Evolutionary conservation across 2,329 filamentous ascomycete genomes (phyloP), one percentile per base, ranked within the genome.

Genomic region (Penicillium sp.): DNA sequence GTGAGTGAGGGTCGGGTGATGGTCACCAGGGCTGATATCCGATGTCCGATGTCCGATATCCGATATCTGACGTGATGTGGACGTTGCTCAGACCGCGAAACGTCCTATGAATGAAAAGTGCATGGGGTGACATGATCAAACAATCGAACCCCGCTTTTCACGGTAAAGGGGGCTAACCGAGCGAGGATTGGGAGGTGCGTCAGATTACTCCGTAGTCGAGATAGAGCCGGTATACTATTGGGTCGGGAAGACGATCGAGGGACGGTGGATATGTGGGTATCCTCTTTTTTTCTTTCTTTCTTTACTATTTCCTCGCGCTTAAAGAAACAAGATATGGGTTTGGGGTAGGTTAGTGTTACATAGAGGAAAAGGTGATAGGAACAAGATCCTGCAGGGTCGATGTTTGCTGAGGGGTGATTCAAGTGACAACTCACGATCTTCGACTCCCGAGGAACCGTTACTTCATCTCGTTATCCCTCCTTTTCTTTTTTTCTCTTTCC

Each of bases 401-500:
- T 34, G 31, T 34, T 34, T 34, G 31, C 31, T 34, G 31, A 34
- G 31, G 31, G 31, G 31, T 34, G n/a, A n/a, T n/a, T n/a, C n/a
- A n/a, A n/a, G n/a, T n/a, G 31, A 34, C 31, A 34, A 34, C 31
- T 34, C 31, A 34, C 31, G 31, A 34, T 34, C 31, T 34, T 18
- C 31, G 4, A 29, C 10, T 27, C 26, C 26, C 26, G 26, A 13
- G 26, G 26, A 11, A 10, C 9, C 26, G 50, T 48, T 48, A 45
- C 43, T 51, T 47, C 49, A 29, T 24, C 35, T 37, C 32, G 24
- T 9, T 26, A 10, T 22, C 35, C 35, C 35, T 37, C 40, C 40
- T 47, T 42, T 34, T 45, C 40, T 47, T 42, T 34, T 45, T 46
- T 31, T 40, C 45, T 34, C 31, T 29, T 49, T 42, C 35, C 35